Percentiles rank a stretch among this genome's conserved stretches.
These are phyloP conservation scores for Aspergillus caelatus DNA, from an alignment of 2,329 filamentous ascomycete genomes.

Conservation along the genomic window DNA sequence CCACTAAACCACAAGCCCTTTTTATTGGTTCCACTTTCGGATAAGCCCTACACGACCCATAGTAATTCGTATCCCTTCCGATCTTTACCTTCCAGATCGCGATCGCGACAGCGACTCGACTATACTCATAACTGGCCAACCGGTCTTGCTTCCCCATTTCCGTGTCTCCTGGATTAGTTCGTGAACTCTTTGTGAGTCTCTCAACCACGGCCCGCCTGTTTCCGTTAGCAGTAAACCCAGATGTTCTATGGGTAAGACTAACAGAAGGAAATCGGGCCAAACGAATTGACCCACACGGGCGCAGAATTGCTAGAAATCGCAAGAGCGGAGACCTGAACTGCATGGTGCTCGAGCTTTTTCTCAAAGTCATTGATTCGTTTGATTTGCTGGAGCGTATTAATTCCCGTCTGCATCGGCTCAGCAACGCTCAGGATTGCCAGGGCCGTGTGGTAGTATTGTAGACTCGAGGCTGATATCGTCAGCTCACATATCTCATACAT, in stretches of 20 bases:
- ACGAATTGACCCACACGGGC: conserved; percentile 52
- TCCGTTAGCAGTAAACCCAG: not conserved
- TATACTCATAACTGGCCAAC: conserved; percentile 11
- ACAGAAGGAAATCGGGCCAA: conserved; percentile 54
- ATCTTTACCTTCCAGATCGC: not conserved
- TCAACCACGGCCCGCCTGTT: conserved; percentile 21
- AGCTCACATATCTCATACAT: not conserved
- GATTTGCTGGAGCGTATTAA: conserved; percentile 22
- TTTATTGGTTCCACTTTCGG: not conserved
- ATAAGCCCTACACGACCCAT: not conserved
- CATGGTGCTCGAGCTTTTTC: conserved; percentile 35
- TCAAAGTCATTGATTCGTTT: conserved; percentile 9
- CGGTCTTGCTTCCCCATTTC: conserved; percentile 12
- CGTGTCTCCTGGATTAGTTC: conserved; percentile 2
- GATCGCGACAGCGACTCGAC: not conserved
- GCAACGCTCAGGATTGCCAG: conserved; percentile 35
- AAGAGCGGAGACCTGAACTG: conserved; percentile 47
- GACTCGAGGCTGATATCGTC: conserved; percentile 39
- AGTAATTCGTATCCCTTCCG: no score
- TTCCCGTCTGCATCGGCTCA: conserved; percentile 10
- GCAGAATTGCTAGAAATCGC: conserved; percentile 49
- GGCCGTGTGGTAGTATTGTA: conserved; percentile 49
- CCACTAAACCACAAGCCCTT: conserved; percentile 15
- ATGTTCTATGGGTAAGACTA: conserved; percentile 19
- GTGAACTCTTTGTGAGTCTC: conserved; percentile 3